Percentiles rank a stretch among this genome's conserved stretches.
These are phyloP conservation scores for Sporothrix inflata DNA, from an alignment of 2,329 filamentous ascomycete genomes.

Conservation along the genomic window DNA sequence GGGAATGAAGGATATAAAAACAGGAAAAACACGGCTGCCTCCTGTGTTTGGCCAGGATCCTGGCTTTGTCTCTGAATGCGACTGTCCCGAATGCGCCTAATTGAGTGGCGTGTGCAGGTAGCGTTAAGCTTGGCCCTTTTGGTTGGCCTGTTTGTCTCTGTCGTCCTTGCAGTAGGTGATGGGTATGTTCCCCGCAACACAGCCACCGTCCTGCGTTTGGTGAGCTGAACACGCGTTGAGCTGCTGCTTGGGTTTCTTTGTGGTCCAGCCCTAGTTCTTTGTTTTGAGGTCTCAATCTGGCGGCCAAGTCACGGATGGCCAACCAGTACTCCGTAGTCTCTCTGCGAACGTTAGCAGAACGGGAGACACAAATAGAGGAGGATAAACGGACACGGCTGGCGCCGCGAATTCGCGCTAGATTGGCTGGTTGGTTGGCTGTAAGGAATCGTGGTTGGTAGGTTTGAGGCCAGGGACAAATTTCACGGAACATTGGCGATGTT, in stretches of 20 bases:
- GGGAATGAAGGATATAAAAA: background rate
- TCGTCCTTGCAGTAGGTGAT: background rate
- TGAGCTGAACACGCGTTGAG: background rate
- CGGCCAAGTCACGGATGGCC: background rate
- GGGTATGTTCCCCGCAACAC: constrained; percentile 12
- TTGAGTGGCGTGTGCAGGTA: constrained; percentile 7
- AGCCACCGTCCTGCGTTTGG: background rate
- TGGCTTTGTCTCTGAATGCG: constrained; percentile 13
- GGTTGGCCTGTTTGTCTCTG: constrained; percentile 7
- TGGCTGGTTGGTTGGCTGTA: constrained; percentile 24
- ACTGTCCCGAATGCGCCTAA: constrained; percentile 20
- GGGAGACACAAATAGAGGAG: background rate
- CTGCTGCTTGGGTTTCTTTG: background rate
- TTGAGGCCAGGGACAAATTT: background rate
- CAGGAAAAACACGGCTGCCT: background rate
- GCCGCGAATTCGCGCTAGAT: constrained; percentile 18
- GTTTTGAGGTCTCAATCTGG: too few species aligned
- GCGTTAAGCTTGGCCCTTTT: background rate
- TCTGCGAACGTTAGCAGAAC: background rate
- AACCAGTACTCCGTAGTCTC: background rate
- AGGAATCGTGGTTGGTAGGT: background rate
- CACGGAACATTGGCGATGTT: background rate
- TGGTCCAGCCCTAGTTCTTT: background rate
- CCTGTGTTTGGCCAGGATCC: constrained; percentile 6
- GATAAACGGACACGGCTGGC: constrained; percentile 11